Evolutionary conservation across 2,329 filamentous ascomycete species (phyloP), one percentile per base, ranked within the genome.

Genomic region (Waltergamsia citrina): DNA sequence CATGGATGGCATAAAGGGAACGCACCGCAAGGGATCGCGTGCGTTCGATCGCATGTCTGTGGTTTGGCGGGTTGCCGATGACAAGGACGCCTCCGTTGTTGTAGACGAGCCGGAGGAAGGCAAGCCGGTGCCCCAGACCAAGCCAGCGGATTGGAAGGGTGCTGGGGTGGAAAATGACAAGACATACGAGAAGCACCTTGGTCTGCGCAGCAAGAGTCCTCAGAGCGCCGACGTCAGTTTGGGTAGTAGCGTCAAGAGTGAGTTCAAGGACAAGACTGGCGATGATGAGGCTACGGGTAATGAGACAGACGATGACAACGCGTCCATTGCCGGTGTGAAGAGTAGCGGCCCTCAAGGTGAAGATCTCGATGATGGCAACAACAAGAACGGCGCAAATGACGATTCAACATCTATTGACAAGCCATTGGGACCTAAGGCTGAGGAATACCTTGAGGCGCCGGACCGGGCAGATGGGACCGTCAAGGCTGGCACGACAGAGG

Each of bases 1-100:
- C 35, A 84, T 98, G 76, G 92, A 98, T 46, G 92, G 92, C 4
- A 88, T 98, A 56, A 95, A 95, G 54, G 92, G 92, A 1, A 88
- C 82, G 5, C 77, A 70, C 16, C 72, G 79, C 21, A 94, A 94
- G 53, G 92, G 92, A 0, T 81, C 81, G 1, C 70, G 80, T 28
- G 85, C 85, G 0, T 76, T 94, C 7, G 90, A 98, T 51, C 74
- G 74, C 26, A 64, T 96, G 17, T 79, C 85, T 9, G 83, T 96
- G 0, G 80, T 94, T 0, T 98, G 92, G 92, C 76, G 78, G 26
- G 57, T 59, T 2, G 56, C 55, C 0, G 45, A 52, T 1, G 49
- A 47, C 1, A 44, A 39, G 16, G 28, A 23, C 1, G 39, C 41
- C 2, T 41, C 37, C 0, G 51, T 56, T 26, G 50, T 52, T 17